phyloP scores from a whole-genome alignment of 495 filamentous ascomycete species.

The Podospora bellae-mahoneyi region DNA sequence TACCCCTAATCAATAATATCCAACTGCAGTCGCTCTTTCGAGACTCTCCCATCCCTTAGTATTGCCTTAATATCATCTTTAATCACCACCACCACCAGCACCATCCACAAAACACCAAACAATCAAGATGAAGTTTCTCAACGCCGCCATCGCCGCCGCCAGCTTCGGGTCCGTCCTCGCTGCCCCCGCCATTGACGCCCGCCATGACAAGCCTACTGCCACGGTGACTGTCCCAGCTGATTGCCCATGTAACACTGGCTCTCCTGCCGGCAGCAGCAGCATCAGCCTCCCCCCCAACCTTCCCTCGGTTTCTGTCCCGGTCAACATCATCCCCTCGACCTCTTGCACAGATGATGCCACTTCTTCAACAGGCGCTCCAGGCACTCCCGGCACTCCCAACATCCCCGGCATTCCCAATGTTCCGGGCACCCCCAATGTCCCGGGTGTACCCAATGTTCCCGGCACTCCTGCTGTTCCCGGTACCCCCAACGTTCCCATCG shows the following conservation, averaged over 20 bases:
- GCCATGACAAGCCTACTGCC: neutral
- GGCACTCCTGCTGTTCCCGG: neutral
- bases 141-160: conserved; percentile 18
- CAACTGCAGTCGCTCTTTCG: conserved; percentile 4
- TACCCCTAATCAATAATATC: neutral
- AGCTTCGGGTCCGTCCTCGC: conserved; percentile 16
- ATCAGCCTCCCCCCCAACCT: neutral
- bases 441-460: neutral
- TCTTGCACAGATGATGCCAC: neutral
- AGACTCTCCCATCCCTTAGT: neutral
- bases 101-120: neutral
- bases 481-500: neutral
- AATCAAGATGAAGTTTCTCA: conserved; percentile 21
- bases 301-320: neutral
- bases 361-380: neutral
- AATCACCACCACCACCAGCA: neutral
- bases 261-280: neutral
- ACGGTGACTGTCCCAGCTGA: neutral
- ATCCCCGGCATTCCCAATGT: neutral
- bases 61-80: neutral
- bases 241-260: neutral
- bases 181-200: conserved; percentile 11
- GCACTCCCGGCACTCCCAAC: neutral
- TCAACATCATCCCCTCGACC: neutral
- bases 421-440: neutral